Conservation (phyloP, 2,329 filamentous ascomycete species). For the Botryotinia globosa region DNA sequence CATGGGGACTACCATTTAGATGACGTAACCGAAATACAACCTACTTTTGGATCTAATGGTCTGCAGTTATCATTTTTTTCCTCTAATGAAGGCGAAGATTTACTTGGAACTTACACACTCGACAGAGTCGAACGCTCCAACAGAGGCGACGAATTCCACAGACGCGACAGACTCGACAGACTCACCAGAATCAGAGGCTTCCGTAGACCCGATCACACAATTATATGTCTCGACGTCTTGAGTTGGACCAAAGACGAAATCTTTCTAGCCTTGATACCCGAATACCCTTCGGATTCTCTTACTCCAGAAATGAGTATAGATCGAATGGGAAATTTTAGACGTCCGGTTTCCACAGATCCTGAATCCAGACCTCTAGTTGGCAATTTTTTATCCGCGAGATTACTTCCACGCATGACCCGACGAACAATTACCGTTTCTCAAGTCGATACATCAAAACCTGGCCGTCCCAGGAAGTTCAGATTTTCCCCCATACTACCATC, state of each 20-base stretch:
- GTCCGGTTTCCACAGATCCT: neutral
- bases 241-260: fast-evolving
- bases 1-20: too few species aligned
- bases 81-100: too few species aligned
- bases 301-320: neutral
- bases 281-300: fast-evolving
- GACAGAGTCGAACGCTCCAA: too few species aligned
- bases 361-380: neutral
- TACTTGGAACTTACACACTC: too few species aligned
- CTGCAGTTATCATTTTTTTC: neutral
- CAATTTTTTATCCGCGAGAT: too few species aligned
- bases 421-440: neutral
- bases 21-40: too few species aligned
- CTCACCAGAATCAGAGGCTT: too few species aligned
- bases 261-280: neutral
- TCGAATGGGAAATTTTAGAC: neutral
- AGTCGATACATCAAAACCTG: neutral
- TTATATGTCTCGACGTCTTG: neutral
- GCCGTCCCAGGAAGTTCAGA: neutral
- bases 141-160: too few species aligned
- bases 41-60: neutral
- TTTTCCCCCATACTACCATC: fast-evolving
- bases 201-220: too few species aligned
- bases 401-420: too few species aligned
- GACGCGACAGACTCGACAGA: too few species aligned